Evolutionary conservation across 78 protist genomes (phyloP), one percentile per base, ranked within the genome.

Genomic region (Ministeria vibrans): DNA sequence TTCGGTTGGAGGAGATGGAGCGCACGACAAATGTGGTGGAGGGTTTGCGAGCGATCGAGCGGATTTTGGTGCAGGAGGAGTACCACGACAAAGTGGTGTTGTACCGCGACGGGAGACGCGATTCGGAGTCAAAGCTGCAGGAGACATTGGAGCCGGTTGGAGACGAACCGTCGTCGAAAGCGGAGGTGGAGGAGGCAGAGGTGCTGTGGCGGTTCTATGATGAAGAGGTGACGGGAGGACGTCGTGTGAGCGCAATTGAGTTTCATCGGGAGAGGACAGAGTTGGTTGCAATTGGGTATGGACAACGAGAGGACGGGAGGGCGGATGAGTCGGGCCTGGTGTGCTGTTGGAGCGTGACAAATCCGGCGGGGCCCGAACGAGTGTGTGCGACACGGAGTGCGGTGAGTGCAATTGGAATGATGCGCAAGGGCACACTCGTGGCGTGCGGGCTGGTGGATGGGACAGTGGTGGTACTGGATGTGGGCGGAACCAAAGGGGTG

Each of bases 331-430:
- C 59, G 15, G 91, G 91, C 27, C 81, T 82, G 22, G 53, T 87
- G 46, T 76, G 74, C 70, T 75, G 81, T 64, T 87, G 91, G 91
- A 79, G 87, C 28, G 81, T 87, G 39, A 82, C 82, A 79, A 82
- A 82, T 39, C 82, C 66, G 3, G 61, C 0, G 72, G 82, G 39
- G 45, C n/a, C n/a, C n/a, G n/a, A n/a, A n/a, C n/a, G n/a, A n/a
- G n/a, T n/a, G n/a, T n/a, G n/a, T n/a, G n/a, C n/a, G n/a, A n/a
- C n/a, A n/a, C n/a, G n/a, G n/a, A n/a, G n/a, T n/a, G n/a, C n/a
- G n/a, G n/a, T n/a, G n/a, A n/a, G n/a, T n/a, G n/a, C n/a, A n/a
- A n/a, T n/a, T n/a, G n/a, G n/a, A n/a, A n/a, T n/a, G n/a, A n/a
- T n/a, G n/a, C n/a, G n/a, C n/a, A n/a, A n/a, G n/a, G n/a, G n/a